Percentiles rank a stretch among this genome's conserved stretches.
These are phyloP conservation scores for Sarocladium oryzae DNA, from an alignment of 2,329 filamentous ascomycete species.

Conservation along the genomic window DNA sequence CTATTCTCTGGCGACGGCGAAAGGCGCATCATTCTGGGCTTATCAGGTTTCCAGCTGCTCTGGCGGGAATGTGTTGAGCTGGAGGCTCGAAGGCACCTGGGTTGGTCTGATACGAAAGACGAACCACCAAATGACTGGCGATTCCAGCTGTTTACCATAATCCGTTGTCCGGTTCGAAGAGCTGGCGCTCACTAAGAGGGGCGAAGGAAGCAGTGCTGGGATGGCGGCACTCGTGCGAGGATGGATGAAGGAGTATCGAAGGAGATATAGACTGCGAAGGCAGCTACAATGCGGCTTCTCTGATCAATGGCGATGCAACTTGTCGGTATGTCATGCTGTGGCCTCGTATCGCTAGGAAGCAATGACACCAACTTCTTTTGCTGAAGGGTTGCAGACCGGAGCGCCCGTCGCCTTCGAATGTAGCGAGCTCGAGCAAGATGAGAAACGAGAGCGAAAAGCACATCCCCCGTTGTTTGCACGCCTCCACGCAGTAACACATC, in stretches of 20 bases:
- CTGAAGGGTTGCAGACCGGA: slow-evolving; percentile 1
- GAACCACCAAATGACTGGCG: neutral
- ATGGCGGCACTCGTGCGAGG: no score
- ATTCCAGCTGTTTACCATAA: neutral
- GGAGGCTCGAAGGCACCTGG: slow-evolving; percentile 13
- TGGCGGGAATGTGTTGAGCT: slow-evolving; percentile 25
- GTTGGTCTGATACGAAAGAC: neutral
- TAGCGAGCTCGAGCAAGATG: neutral
- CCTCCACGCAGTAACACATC: neutral
- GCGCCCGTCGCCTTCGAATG: neutral
- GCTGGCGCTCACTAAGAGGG: no score
- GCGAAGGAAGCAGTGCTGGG: no score
- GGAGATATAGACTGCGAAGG: neutral
- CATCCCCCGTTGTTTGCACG: neutral
- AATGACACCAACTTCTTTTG: neutral
- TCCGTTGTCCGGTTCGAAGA: no score
- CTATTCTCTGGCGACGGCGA: neutral
- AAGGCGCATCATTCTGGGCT: neutral
- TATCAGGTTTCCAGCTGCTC: neutral
- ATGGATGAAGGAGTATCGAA: neutral
- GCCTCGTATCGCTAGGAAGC: neutral
- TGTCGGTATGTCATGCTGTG: neutral
- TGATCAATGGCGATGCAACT: neutral
- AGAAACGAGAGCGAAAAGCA: neutral
- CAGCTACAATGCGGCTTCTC: neutral